Evolutionary conservation across 2,329 filamentous ascomycete species (phyloP), one percentile per base, ranked within the genome.

Genomic region (Elsinoe perseae): DNA sequence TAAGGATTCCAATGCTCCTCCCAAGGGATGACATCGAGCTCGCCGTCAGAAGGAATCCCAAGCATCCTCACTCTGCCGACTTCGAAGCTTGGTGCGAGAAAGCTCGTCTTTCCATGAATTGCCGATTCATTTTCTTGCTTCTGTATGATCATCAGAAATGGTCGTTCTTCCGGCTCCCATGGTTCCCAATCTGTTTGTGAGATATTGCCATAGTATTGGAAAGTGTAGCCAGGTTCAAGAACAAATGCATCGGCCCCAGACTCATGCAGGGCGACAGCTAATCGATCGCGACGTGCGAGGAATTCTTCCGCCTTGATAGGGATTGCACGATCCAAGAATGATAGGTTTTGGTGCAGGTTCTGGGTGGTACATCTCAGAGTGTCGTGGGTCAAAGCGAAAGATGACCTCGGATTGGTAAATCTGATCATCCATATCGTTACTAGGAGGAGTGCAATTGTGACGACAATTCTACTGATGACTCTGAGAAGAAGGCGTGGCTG

Each of bases 1-100:
- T 84, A 85, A 1, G 81, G 81, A 64, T 84, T 75, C 81, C 80
- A 84, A 61, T 84, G 80, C 62, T 85, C 82, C 66, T 84, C 80
- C 75, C 82, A 85, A 0, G 74, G 71, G 12, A 85, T 72, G 36
- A 83, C 78, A 9, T 78, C 72, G 4, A 84, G 70, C 14, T 75
- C 69, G 2, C 73, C 66, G 1, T 74, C 68, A 4, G 74, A 73
- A 0, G 82, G 81, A 70, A 85, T 84, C 1, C 74, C 74, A 5
- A 85, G 73, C 64, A 84, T 73, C 23, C 77, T 73, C 0, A 79
- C 81, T 27, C 82, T 75, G 12, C 78, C 79, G 38, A 80, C 81
- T 61, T 85, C 81, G 53, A 85, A 84, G 38, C 77, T 74, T 0
- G 82, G 81, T 1, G 78, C 75, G 0, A 85, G 69, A 59, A 83